Conservation (phyloP, 176 grass and related monocot genomes). For the Sorghum bicolor region Sorghum_bicolor_NCBIv3 NC_012872.2:54747001-54747500, state of each 20-base stretch:
- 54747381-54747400: background rate
- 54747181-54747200: background rate
- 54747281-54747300: constrained; percentile 63
- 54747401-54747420: constrained; percentile 45
- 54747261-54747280: constrained; percentile 29
- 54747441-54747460: constrained; percentile 77
- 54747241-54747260: background rate
- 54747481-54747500: constrained; percentile 68
- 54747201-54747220: background rate
- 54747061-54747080: constrained; percentile 31
- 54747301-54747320: constrained; percentile 73
- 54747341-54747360: constrained; percentile 68
- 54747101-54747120: background rate
- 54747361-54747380: background rate
- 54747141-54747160: background rate
- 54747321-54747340: constrained; percentile 61
- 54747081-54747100: background rate
- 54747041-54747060: constrained; percentile 30
- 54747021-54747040: background rate
- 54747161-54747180: background rate
- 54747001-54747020: background rate
- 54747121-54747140: background rate
- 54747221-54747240: background rate
- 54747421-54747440: constrained; percentile 92
- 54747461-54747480: constrained; percentile 72